Percentiles rank a stretch among this genome's conserved stretches.
These are phyloP conservation scores for Fusarium siculi DNA, from an alignment of 2,329 filamentous ascomycete species.

Conservation along the genomic window DNA sequence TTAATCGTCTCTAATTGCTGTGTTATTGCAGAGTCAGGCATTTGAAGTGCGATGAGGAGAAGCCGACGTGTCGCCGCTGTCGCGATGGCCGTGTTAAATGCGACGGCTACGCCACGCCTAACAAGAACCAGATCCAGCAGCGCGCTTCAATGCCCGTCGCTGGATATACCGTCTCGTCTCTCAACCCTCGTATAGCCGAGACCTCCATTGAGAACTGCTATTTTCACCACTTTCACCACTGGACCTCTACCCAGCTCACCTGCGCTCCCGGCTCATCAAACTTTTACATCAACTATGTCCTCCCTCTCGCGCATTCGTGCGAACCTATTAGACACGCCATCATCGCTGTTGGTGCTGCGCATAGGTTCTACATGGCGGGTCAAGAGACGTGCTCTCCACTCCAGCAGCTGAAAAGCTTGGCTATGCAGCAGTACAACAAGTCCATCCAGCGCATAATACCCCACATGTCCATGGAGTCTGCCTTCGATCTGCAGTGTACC, in stretches of 20 bases:
- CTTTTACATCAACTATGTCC: slow-evolving; percentile 22
- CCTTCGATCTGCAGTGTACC: slow-evolving; percentile 29
- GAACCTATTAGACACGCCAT: slow-evolving; percentile 27
- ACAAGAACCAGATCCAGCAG: slow-evolving; percentile 2
- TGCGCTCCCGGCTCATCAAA: slow-evolving; percentile 17
- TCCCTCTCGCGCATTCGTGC: slow-evolving; percentile 25
- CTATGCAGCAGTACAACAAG: slow-evolving; percentile 38
- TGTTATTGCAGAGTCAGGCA: slow-evolving; percentile 28
- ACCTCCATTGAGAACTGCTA: slow-evolving; percentile 25
- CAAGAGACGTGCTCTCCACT: slow-evolving; percentile 24
- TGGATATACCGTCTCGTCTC: neutral
- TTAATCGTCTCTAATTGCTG: neutral
- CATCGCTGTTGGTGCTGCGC: slow-evolving; percentile 31
- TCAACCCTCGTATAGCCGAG: slow-evolving; percentile 7
- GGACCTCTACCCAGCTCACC: slow-evolving; percentile 31
- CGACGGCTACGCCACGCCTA: slow-evolving; percentile 33
- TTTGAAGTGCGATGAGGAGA: slow-evolving; percentile 44
- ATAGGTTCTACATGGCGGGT: slow-evolving; percentile 29
- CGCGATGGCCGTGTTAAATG: slow-evolving; percentile 28
- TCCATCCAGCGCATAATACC: slow-evolving; percentile 33
- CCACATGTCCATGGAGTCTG: slow-evolving; percentile 18
- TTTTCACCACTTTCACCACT: slow-evolving; percentile 35
- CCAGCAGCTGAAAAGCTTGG: slow-evolving; percentile 28
- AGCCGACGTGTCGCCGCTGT: slow-evolving; percentile 38
- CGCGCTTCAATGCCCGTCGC: neutral